Percentiles rank a stretch among this genome's conserved stretches.
Evolutionary conservation across 768 basidiomycete genomes (phyloP).

Genomic region (Kwoniella botswanensis): DNA sequence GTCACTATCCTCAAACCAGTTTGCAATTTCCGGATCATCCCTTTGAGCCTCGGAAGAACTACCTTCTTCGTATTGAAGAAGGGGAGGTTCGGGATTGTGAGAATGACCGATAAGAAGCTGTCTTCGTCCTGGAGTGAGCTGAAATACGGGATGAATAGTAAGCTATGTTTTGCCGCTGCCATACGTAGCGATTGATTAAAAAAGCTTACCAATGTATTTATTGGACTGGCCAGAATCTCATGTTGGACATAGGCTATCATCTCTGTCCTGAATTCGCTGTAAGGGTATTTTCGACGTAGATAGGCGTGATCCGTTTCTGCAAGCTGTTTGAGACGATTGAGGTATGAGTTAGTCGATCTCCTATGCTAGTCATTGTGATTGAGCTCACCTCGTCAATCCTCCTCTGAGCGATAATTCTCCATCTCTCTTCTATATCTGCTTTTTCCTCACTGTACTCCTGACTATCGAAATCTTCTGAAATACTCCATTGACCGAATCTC

Average conservation of each 20-base stretch:
- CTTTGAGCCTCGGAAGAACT: neutral
- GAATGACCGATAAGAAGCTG: neutral
- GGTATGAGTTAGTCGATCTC: neutral
- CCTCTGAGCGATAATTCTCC: constrained; percentile 20
- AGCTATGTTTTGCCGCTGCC: neutral
- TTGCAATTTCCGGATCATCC: constrained; percentile 8
- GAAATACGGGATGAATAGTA: no score
- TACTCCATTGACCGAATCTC: constrained; percentile 42
- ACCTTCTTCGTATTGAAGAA: neutral
- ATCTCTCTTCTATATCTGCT: constrained; percentile 18
- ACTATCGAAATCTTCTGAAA: constrained; percentile 17
- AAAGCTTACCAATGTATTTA: constrained; percentile 10
- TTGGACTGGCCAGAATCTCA: constrained; percentile 22
- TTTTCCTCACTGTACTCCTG: constrained; percentile 14
- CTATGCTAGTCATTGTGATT: no score
- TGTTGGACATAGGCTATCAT: constrained; percentile 31
- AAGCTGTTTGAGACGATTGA: neutral
- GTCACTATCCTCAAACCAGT: constrained; percentile 2
- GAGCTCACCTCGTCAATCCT: constrained; percentile 33
- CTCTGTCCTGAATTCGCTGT: constrained; percentile 26
- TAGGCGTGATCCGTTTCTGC: neutral
- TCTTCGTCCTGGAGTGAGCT: constrained; percentile 18
- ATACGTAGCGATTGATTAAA: neutral
- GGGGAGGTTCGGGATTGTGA: neutral
- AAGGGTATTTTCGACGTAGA: constrained; percentile 23